A percentile compares a stretch with the other conserved stretches of the same genome.
phyloP scores from a whole-genome alignment of 306 rosid species.

The Senna tora region DNA sequence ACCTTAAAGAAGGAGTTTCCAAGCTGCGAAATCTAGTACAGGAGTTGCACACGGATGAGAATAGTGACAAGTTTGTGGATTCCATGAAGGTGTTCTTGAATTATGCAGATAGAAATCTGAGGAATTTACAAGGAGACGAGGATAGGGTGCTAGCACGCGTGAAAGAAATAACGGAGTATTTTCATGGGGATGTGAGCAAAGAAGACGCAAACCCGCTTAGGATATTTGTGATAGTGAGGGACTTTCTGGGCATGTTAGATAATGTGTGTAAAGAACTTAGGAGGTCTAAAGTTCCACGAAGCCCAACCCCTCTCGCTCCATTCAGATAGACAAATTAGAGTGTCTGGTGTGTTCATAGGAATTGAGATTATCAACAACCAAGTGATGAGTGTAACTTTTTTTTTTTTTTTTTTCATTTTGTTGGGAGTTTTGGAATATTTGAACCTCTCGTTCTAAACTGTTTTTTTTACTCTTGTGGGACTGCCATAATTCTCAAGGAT shows the following conservation, averaged over 20 bases:
- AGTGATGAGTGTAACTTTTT: constrained; percentile 46
- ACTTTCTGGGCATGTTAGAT: constrained; percentile 87
- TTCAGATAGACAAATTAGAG: constrained; percentile 58
- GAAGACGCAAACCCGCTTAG: constrained; percentile 80
- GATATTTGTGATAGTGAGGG: constrained; percentile 93
- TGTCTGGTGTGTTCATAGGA: constrained; percentile 40
- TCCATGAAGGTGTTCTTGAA: constrained; percentile 54
- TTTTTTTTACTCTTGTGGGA: constrained; percentile 17
- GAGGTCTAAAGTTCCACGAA: constrained; percentile 53
- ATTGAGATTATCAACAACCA: constrained; percentile 29
- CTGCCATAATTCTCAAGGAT: background rate
- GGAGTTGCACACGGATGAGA: constrained; percentile 51
- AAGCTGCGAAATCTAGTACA: constrained; percentile 48
- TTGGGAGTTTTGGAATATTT: constrained; percentile 38
- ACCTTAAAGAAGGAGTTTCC: constrained; percentile 63
- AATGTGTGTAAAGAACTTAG: constrained; percentile 92
- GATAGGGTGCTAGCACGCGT: constrained; percentile 64
- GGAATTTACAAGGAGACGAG: constrained; percentile 71
- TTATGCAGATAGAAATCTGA: constrained; percentile 58
- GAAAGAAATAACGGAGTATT: constrained; percentile 83
- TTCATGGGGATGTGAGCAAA: constrained; percentile 86
- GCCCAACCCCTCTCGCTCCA: constrained; percentile 77
- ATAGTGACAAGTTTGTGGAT: constrained; percentile 45
- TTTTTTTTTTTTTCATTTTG: background rate
- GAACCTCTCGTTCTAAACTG: constrained; percentile 9